Evolutionary conservation across 2,329 filamentous ascomycete species (phyloP), one percentile per base, ranked within the genome.

Genomic region (Simplicillium aogashimaense): DNA sequence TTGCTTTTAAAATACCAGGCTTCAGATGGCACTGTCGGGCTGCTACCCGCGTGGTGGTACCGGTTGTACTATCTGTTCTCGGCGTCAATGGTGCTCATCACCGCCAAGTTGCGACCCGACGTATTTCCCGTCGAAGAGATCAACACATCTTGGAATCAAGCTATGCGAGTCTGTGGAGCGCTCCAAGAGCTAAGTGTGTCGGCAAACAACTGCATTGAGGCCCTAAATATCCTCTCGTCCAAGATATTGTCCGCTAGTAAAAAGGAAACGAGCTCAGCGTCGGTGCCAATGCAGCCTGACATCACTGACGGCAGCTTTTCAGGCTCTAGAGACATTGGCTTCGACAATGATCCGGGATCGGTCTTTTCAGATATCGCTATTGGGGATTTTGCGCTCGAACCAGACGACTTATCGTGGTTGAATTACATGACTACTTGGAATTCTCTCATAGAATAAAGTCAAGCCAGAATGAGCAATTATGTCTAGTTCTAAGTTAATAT

Each of bases 31-130:
- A 58, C 55, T 0, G 50, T 61, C 2, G 59, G 59, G 0, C 45
- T 62, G 0, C 45, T 64, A 0, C 61, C 60, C 2, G 59, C 60
- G 0, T 64, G 61, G 61, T 63, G 61, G 61, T 62, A 64, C 34
- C 48, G 60, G 1, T 50, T 64, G 0, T 63, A 59, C 41, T 63
- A 62, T 13, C 45, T 63, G 13, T 62, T 60, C 48, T 56, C 58
- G 0, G 59, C 61, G 0, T 57, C 60, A 1, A 61, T 56, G 0
- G 50, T 63, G 1, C 50, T 64, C 2, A 57, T 63, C 3, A 59
- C 58, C 0, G 60, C 60, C 1, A 58, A 55, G 15, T 47, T 63
- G 0, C 52, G 59, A 3, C 57, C 60, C 0, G 56, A 60, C 2
- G 43, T 53, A 2, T 61, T 62, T 28, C 45, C 52, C 0, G 43